phyloP scores from a whole-genome alignment of 2,329 filamentous ascomycete species.

The Fusarium sp. region DNA sequence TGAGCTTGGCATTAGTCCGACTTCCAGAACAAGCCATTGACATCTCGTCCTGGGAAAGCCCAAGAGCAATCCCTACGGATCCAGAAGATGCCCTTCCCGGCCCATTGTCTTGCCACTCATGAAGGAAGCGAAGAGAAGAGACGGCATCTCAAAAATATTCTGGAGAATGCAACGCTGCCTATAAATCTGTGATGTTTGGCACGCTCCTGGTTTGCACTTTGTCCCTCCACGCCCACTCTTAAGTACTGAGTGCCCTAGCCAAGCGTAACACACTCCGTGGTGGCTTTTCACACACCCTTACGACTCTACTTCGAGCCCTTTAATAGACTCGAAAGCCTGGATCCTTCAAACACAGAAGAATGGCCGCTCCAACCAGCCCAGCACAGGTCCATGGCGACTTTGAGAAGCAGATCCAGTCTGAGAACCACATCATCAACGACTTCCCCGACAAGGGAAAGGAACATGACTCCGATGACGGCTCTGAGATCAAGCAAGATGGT shows the following conservation, averaged over 20 bases:
- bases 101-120: conserved; percentile 20
- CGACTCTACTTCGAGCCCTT: background rate
- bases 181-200: conserved; percentile 24
- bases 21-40: conserved; percentile 21
- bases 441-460: conserved; percentile 30
- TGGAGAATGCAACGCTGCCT: conserved; percentile 25
- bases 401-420: conserved; percentile 38
- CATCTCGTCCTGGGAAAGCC: background rate
- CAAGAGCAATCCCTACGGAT: conserved; percentile 4
- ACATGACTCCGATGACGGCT: conserved; percentile 40
- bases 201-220: background rate
- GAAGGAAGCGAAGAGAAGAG: background rate
- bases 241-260: conserved; percentile 5
- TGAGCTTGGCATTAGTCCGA: conserved; percentile 36
- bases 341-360: background rate
- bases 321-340: background rate
- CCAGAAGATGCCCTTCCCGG: conserved; percentile 7
- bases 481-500: conserved; percentile 54
- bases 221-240: conserved; percentile 6
- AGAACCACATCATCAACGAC: conserved; percentile 16
- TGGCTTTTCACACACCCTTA: background rate
- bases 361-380: conserved; percentile 11
- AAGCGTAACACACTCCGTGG: conserved; percentile 5
- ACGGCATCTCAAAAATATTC: background rate
- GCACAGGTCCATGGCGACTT: conserved; percentile 21